Conservation (phyloP, 768 basidiomycete genomes). For the Gymnopilus junonius region DNA sequence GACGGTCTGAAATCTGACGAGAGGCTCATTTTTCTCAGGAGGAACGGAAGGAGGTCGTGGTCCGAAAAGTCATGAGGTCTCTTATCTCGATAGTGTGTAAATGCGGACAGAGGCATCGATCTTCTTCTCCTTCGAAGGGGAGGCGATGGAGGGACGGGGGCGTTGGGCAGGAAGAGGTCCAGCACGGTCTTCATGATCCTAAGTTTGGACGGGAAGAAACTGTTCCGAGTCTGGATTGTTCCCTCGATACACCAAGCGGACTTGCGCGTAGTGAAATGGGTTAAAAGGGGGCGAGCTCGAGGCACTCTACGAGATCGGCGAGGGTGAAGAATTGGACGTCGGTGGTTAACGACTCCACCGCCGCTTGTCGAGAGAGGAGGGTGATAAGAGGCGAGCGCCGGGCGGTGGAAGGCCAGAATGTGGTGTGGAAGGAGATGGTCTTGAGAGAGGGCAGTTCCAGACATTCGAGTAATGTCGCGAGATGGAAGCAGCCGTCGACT, state of each 20-base stretch:
- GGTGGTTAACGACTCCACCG: constrained; percentile 10
- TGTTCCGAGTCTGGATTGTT: constrained; percentile 3
- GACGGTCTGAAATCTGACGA: background rate
- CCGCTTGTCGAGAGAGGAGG: constrained; percentile 11
- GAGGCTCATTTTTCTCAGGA: background rate
- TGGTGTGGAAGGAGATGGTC: constrained; percentile 11
- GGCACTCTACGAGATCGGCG: constrained; percentile 10
- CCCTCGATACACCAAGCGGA: constrained; percentile 8
- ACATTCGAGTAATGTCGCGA: constrained; percentile 8
- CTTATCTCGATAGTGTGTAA: constrained; percentile 6
- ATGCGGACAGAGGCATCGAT: constrained; percentile 4
- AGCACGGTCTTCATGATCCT: constrained; percentile 9
- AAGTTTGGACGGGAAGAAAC: background rate
- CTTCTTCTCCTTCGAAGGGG: background rate
- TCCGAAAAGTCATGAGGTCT: background rate
- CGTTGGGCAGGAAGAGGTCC: constrained; percentile 9
- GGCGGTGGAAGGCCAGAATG: constrained; percentile 1
- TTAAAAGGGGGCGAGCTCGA: constrained; percentile 9
- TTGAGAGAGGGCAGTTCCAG: constrained; percentile 15
- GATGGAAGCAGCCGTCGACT: background rate
- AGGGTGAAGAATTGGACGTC: constrained; percentile 14
- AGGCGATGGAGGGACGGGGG: background rate
- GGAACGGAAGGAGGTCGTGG: background rate
- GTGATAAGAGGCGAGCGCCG: constrained; percentile 11
- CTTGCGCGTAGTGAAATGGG: constrained; percentile 5